phyloP scores from a whole-genome alignment of 2,329 filamentous ascomycete genomes.

The Ophiocordyceps camponoti-saundersi region DNA sequence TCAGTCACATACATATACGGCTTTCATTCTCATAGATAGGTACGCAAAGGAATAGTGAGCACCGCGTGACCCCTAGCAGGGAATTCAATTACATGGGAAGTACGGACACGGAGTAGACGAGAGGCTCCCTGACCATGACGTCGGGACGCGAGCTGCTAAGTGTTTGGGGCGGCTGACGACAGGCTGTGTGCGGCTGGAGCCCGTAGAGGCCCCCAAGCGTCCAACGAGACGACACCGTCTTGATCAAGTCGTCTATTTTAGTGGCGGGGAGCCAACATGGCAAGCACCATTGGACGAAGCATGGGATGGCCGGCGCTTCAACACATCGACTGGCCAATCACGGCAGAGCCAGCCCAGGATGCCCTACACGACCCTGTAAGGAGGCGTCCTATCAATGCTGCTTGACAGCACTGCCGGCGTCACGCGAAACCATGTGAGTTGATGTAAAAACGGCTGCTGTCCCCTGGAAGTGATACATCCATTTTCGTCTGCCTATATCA shows the following conservation, averaged over 20 bases:
- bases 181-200: neutral
- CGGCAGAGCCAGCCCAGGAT: neutral
- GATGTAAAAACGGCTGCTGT: neutral
- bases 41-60: too few species aligned
- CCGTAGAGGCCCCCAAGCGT: neutral
- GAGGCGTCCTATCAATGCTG: neutral
- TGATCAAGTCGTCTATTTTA: neutral
- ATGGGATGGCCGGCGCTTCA: conserved; percentile 13
- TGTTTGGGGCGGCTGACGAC: neutral
- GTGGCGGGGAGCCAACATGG: neutral
- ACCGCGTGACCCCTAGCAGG: too few species aligned
- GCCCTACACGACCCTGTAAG: neutral
- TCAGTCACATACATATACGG: too few species aligned
- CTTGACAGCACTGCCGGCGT: conserved; percentile 5
- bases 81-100: too few species aligned
- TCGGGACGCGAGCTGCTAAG: too few species aligned
- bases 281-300: conserved; percentile 10
- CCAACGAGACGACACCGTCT: neutral
- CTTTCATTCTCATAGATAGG: too few species aligned
- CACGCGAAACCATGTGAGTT: conserved; percentile 1
- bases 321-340: conserved; percentile 11
- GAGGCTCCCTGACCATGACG: too few species aligned
- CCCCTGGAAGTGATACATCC: neutral
- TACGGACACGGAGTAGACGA: too few species aligned
- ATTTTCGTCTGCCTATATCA: neutral